Base-by-base conservation (phyloP, 78 protist genomes). In the slime mould (Dictyostelium discoideum) region DNA sequence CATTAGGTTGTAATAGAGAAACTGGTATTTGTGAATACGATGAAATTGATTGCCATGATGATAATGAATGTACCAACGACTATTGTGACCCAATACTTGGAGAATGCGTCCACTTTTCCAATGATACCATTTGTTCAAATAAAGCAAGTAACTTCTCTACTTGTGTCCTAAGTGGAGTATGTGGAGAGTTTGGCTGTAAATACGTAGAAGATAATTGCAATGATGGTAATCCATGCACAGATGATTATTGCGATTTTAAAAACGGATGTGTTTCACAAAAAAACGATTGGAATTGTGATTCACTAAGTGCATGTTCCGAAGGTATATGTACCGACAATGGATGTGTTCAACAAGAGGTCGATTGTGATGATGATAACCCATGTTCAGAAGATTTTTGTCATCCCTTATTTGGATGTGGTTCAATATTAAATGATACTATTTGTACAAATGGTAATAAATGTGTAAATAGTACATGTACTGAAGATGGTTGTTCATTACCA, bases 371-470 rank as follows among this genome's bases (percentile, higher is more conserved):
- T 8, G 37, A 2, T 2, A 78, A 46, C 18, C 29, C 16, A 1
- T 85, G 93, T 20, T 40, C 85, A 16, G 6, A 50, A 5, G 85
- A 46, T 40, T 26, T 50, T 5, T 88, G 93, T 16, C 1, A 22
- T 82, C 60, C 73, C 67, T n/a, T 72, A n/a, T 46, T 67, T 85
- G 92, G 92, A 14, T 85, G 92, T 85, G 4, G 2, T 10, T 72
- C 48, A 0, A 50, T 83, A 8, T 67, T 80, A 32, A 40, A 69
- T 69, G 0, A 69, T 69, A 48, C 50, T 39, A 1, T 9, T 22
- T 69, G 78, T 69, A 10, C 22, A n/a, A 69, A 29, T 69, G 78
- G 78, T 26, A 69, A 69, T 69, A 69, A 69, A 69, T 69, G 78
- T 69, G 7, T 69, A 26, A 22, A 5, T 22, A 26, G 78, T 69